Percentiles rank a stretch among this genome's conserved stretches.
These are phyloP conservation scores for Coniella vitis DNA, from an alignment of 2,329 filamentous ascomycete species.

Conservation along the genomic window DNA sequence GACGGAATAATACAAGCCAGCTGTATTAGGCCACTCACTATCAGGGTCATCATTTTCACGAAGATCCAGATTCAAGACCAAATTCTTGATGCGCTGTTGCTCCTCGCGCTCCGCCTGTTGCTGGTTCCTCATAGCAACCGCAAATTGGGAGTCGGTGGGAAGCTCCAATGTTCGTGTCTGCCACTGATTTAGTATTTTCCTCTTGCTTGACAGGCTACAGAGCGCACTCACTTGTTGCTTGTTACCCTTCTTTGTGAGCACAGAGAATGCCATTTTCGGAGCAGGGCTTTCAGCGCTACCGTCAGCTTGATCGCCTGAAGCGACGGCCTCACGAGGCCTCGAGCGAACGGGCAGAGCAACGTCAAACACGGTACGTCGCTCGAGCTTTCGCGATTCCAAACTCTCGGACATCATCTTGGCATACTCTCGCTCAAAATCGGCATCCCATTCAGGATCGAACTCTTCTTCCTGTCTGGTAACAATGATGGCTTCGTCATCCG, in stretches of 20 bases:
- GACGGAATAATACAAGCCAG: background rate
- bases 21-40: slow-evolving; percentile 47
- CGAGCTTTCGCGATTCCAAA: slow-evolving; percentile 89
- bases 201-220: background rate
- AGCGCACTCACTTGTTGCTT: slow-evolving; percentile 71
- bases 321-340: slow-evolving; percentile 53
- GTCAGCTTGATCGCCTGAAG: slow-evolving; percentile 30
- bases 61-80: slow-evolving; percentile 94
- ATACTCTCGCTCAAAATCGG: slow-evolving; percentile 95
- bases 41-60: slow-evolving; percentile 74
- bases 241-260: slow-evolving; percentile 93
- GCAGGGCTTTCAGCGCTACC: slow-evolving; percentile 22
- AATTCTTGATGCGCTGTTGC: slow-evolving; percentile 95
- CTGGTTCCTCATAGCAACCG: slow-evolving; percentile 91
- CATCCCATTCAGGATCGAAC: slow-evolving; percentile 87
- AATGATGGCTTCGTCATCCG: slow-evolving; percentile 82
- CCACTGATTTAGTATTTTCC: slow-evolving; percentile 13
- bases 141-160: slow-evolving; percentile 86
- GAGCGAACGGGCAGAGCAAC: slow-evolving; percentile 89
- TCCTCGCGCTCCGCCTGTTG: slow-evolving; percentile 93
- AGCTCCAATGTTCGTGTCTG: slow-evolving; percentile 88
- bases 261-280: slow-evolving; percentile 92
- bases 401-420: slow-evolving; percentile 98
- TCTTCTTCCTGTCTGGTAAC: slow-evolving; percentile 88
- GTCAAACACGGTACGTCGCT: slow-evolving; percentile 90